Evolutionary conservation across 2,329 filamentous ascomycete species (phyloP), one percentile per base, ranked within the genome.

Genomic region (Aspergillus fructus): DNA sequence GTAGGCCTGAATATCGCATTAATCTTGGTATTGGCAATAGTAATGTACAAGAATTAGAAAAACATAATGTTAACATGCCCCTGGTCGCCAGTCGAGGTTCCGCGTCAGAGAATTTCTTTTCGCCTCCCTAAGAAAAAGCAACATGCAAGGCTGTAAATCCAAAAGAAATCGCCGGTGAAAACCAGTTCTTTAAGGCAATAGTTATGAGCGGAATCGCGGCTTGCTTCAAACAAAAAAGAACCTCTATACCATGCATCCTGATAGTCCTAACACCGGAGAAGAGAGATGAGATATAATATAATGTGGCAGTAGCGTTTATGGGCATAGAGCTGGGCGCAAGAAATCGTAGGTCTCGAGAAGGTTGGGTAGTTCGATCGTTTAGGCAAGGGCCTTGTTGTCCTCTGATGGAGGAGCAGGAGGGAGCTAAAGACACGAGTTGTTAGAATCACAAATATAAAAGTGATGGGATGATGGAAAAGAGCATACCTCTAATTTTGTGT

Each of bases 401-500:
- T 21, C 66, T 23, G 71, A 70, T 55, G 73, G 71, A 49, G 73
- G 71, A 51, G 71, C 65, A 23, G 73, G 73, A 64, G 72, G 73
- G 24, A 74, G 71, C 71, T 74, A 62, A 7, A 48, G 49, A 21
- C 11, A 47, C 11, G 24, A 34, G n/a, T 40, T 13, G 34, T 63
- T 56, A 63, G 59, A 19, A 15, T 49, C 41, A 21, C 43, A 52
- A 33, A 1, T 8, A 23, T n/a, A 37, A 34, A 27, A 27, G 11
- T 39, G n/a, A 33, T 13, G 19, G 27, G 5, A 24, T 27, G 21
- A 23, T 51, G 9, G 8, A 6, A 9, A 30, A 34, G 17, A 53
- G 33, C 79, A 66, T 68, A 88, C 86, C 79, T 96, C 91, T 67
- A 96, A 80, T 79, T 89, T 89, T 63, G 91, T 96, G 74, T 88